Base-by-base conservation (phyloP, 202 grass and related monocot genomes). In the Thinopyrum obtusiflorum region DNA sequence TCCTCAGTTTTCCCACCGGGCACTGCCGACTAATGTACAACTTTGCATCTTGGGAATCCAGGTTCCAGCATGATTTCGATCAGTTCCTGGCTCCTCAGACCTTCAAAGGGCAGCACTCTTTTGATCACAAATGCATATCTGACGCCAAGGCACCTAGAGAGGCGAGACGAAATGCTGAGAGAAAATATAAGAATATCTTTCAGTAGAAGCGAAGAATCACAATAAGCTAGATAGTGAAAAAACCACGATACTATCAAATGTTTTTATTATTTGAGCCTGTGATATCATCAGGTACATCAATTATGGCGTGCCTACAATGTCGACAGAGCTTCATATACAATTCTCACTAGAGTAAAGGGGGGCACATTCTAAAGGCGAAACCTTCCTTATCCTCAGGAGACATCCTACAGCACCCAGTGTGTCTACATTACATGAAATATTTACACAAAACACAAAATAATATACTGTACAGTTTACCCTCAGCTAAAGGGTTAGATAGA, bases 301-400 rank as follows among this genome's bases (percentile, higher is more conserved):
- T 73, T 21, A 31, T 49, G 28, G 33, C 26, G 42, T 78, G 63
- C 60, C 15, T 70, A 67, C 77, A 88, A 74, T 73, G 82, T 67
- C 49, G 47, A 49, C 82, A 21, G 78, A 91, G 82, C 82, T 85
- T 85, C 86, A 82, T 85, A 11, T 66, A 82, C 82, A 88, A 65
- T 87, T 91, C 71, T 78, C 82, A 78, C 85, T 73, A 73, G 89
- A 88, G 86, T 42, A 61, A 85, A 82, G 85, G 85, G 31, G 78
- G 63, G 53, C 63, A 81, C 77, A 64, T 84, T 81, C 63, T 44
- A 85, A 87, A 88, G 82, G 32, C 23, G 40, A 87, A 57, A 72
- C 86, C 89, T 85, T 63, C 72, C 77, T 91, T 85, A 33, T 73
- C 46, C 78, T 91, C 78, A 78, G 78, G 71, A 88, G 78, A 91